Conservation (phyloP, 2,329 filamentous ascomycete species). For the Pestalotiopsis sp. region DNA sequence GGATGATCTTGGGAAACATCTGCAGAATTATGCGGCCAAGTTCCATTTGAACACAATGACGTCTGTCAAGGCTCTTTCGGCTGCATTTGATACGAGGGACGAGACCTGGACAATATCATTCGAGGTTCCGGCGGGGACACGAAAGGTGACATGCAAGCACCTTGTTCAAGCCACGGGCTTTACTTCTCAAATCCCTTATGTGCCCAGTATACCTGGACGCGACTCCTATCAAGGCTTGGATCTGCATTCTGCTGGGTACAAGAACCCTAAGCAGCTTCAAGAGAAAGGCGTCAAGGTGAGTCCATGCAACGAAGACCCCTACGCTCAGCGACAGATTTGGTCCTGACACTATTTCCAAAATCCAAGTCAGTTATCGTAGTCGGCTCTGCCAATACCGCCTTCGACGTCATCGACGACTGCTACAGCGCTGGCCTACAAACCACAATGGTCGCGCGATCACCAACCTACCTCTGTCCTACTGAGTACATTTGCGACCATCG, state of each 20-base stretch:
- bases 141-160: slow-evolving; percentile 21
- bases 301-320: not conserved
- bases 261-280: slow-evolving; percentile 21
- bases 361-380: slow-evolving; percentile 32
- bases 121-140: slow-evolving; percentile 10
- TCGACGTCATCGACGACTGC: slow-evolving; percentile 40
- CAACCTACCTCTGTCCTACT: slow-evolving; percentile 36
- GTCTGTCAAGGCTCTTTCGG: slow-evolving; percentile 27
- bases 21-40: slow-evolving; percentile 26
- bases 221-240: slow-evolving; percentile 25
- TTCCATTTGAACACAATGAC: slow-evolving; percentile 37
- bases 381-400: slow-evolving; percentile 45
- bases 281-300: slow-evolving; percentile 24
- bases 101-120: slow-evolving; percentile 31
- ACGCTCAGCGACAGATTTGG: too few species aligned
- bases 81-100: slow-evolving; percentile 22
- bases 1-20: slow-evolving; percentile 27
- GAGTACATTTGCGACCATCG: slow-evolving; percentile 28
- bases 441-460: slow-evolving; percentile 38
- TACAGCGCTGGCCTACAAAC: slow-evolving; percentile 30
- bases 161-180: slow-evolving; percentile 30
- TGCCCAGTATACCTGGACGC: slow-evolving; percentile 23
- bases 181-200: slow-evolving; percentile 23
- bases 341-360: not conserved
- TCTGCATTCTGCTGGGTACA: slow-evolving; percentile 28